phyloP scores from a whole-genome alignment of 305 asterid genomes.

The Coffea humblotiana region DNA sequence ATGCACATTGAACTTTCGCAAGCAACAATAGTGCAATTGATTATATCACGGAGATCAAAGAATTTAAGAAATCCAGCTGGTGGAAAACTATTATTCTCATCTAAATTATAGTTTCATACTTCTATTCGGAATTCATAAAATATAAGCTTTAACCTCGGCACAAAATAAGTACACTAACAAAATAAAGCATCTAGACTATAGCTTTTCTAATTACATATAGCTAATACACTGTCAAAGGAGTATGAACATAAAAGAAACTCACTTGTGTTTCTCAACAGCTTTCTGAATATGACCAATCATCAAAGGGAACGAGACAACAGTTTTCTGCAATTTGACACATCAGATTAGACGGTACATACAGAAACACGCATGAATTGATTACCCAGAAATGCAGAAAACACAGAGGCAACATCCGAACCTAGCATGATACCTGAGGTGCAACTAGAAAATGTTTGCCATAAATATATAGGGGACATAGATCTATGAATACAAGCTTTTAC shows the following conservation, averaged over 20 bases:
- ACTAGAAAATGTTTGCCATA: not conserved
- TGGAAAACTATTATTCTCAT: not conserved
- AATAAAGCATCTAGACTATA: not conserved
- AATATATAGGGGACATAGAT: not conserved
- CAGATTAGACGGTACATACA: slow-evolving; percentile 6
- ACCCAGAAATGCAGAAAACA: not conserved
- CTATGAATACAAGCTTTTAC: not conserved
- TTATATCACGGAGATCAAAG: not conserved
- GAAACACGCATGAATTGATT: not conserved
- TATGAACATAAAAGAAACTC: slow-evolving; percentile 32
- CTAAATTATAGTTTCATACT: not conserved
- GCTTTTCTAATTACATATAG: not conserved
- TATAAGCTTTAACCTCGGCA: not conserved
- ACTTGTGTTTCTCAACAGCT: slow-evolving; percentile 74
- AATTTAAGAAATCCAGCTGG: not conserved
- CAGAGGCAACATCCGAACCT: not conserved
- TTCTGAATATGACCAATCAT: slow-evolving; percentile 50
- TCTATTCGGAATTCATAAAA: not conserved
- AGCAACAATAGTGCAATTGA: not conserved
- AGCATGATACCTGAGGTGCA: not conserved
- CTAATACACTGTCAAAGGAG: not conserved
- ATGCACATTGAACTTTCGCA: not conserved
- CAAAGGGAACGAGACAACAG: slow-evolving; percentile 53
- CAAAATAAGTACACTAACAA: not conserved
- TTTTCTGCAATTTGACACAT: slow-evolving; percentile 53